Evolutionary conservation across 805 yeast genomes (phyloP), one percentile per base, ranked within the genome.

Genomic region (Candida mattraensis): DNA sequence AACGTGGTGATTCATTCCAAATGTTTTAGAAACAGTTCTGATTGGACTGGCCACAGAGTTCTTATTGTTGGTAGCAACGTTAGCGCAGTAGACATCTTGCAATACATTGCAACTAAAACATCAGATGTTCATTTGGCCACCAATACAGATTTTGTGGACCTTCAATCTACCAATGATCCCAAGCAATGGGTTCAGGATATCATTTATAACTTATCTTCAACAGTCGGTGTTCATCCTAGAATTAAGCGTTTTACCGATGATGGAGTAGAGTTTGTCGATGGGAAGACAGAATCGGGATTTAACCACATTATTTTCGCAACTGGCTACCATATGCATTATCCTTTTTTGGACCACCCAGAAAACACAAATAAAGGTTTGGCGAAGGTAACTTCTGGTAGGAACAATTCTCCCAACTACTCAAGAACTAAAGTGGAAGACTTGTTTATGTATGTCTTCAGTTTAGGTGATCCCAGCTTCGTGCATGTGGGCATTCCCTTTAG

Each of bases 21-120:
- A 42, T 57, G 67, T 21, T 83, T 67, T 50, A 69, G 79, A 39
- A 54, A 56, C n/a, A 69, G 77, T 0, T 64, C 63, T 2, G 66
- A 62, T 51, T 70, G 53, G 43, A 59, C 63, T 26, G 67, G 59
- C 19, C 44, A 57, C 13, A 31, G 43, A 11, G 76, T 80, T 9
- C 58, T 85, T 24, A 69, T 85, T 4, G 76, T 86, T n/a, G 95
- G 94, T 0, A 80, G 78, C 46, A 77, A 80, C 5, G 79, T 88
- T 2, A 76, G 86, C 27, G 93, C 87, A 9, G 70, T 76, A n/a
- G 94, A 86, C 50, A 63, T 84, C 26, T 73, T 86, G 1, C 73
- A 68, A 46, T 67, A 70, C 37, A 61, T 24, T 18, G 24, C 28
- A 10, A 17, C 33, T 7, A 23, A 28, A 20, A 27, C 38, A 2